These are phyloP conservation scores for Macadamia integrifolia DNA, from an alignment of 164 flowering plant genomes.

Conservation along the genomic window DNA sequence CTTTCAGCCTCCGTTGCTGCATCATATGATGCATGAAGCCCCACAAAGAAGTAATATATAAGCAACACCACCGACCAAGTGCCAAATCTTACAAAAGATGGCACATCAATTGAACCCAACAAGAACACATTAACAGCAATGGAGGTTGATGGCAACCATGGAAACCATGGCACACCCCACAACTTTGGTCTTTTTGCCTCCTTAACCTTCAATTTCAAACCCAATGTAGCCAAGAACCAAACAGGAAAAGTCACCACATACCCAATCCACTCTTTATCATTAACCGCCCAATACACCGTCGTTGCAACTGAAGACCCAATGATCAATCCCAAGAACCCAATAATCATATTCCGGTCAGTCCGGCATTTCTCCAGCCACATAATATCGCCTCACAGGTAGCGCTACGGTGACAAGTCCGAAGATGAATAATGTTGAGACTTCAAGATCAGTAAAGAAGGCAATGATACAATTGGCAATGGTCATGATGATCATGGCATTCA, in stretches of 20 bases:
- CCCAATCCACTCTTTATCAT: conserved; percentile 32
- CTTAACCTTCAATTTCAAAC: too few species aligned
- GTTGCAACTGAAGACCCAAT: conserved; percentile 12
- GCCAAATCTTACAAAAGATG: too few species aligned
- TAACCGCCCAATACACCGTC: conserved; percentile 29
- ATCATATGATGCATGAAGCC: conserved; percentile 59
- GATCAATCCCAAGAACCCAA: conserved; percentile 21
- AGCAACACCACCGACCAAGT: too few species aligned
- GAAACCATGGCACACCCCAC: conserved; percentile 63
- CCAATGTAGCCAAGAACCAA: conserved; percentile 31
- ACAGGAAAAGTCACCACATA: conserved; percentile 25
- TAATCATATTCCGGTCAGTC: conserved; percentile 28
- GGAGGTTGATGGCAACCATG: conserved; percentile 54
- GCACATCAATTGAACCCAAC: conserved; percentile 46
- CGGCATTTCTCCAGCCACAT: conserved; percentile 34
- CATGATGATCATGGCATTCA: conserved; percentile 55
- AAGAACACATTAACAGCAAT: conserved; percentile 51
- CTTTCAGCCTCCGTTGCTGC: conserved; percentile 25
- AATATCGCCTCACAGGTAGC: conserved; percentile 48
- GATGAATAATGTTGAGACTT: conserved; percentile 43
- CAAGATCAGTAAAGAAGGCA: too few species aligned
- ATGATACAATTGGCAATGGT: conserved; percentile 22
- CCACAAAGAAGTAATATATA: conserved; percentile 25
- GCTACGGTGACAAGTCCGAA: conserved; percentile 52
- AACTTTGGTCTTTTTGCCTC: conserved; percentile 33